phyloP scores from a whole-genome alignment of 1,139 yeast species.

The Yamadazyma conglobata region DNA sequence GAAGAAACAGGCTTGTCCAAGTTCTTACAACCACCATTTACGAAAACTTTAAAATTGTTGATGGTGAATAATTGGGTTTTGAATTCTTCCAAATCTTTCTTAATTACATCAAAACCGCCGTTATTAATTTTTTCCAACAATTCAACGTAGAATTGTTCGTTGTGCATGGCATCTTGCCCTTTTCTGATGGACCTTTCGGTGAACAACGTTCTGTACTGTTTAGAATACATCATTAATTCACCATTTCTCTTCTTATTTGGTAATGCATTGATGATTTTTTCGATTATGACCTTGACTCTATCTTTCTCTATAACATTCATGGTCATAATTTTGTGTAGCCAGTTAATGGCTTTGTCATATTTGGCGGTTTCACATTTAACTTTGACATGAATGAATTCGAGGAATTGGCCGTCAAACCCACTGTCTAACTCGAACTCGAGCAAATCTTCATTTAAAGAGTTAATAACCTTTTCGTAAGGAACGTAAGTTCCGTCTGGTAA shows the following conservation, averaged over 20 bases:
- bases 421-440: slow-evolving; percentile 53
- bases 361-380: slow-evolving; percentile 62
- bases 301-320: slow-evolving; percentile 68
- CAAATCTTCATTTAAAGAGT: slow-evolving; percentile 70
- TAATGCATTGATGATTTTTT: slow-evolving; percentile 68
- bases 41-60: slow-evolving; percentile 62
- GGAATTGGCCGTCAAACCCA: slow-evolving; percentile 59
- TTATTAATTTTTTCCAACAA: slow-evolving; percentile 49
- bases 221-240: slow-evolving; percentile 62
- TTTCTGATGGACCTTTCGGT: slow-evolving; percentile 60
- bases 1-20: slow-evolving; percentile 54
- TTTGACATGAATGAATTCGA: slow-evolving; percentile 60
- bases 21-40: slow-evolving; percentile 62
- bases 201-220: slow-evolving; percentile 52
- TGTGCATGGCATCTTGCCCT: slow-evolving; percentile 61
- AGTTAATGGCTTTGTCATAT: slow-evolving; percentile 65
- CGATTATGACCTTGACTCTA: slow-evolving; percentile 67
- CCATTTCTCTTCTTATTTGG: slow-evolving; percentile 85
- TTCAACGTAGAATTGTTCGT: slow-evolving; percentile 56
- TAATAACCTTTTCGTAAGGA: slow-evolving; percentile 72
- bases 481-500: slow-evolving; percentile 49
- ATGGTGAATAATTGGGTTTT: slow-evolving; percentile 54
- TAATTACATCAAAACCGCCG: slow-evolving; percentile 47
- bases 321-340: slow-evolving; percentile 69
- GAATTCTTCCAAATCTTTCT: slow-evolving; percentile 53